A percentile compares a stretch with the other conserved stretches of the same genome.
Evolutionary conservation across 345 rosid genomes (phyloP).

Genomic region (Arabis alpina): DNA sequence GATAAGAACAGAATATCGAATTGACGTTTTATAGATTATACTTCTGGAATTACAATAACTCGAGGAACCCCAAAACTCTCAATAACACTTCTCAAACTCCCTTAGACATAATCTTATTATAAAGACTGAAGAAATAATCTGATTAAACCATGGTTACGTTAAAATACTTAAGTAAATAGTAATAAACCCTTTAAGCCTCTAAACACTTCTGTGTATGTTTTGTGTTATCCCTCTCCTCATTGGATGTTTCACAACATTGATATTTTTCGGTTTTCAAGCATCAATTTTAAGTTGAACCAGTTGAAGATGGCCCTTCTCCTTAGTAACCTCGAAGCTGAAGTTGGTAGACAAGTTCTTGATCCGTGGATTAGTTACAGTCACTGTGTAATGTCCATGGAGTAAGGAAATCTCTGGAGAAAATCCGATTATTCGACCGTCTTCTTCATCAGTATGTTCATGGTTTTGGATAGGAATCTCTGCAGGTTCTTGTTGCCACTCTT

Average conservation of each 20-base stretch:
- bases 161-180: no score
- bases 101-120: no score
- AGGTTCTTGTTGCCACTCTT: slow-evolving; percentile 50
- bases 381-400: slow-evolving; percentile 57
- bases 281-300: slow-evolving; percentile 19
- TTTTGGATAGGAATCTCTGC: neutral
- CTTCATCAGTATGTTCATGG: slow-evolving; percentile 29
- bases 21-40: neutral
- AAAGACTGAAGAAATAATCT: no score
- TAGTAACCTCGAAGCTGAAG: slow-evolving; percentile 43
- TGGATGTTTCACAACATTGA: neutral
- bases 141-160: no score
- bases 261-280: neutral
- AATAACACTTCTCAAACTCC: no score
- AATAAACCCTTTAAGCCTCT: no score
- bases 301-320: slow-evolving; percentile 33
- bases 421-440: slow-evolving; percentile 26
- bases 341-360: slow-evolving; percentile 30
- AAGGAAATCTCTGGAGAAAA: slow-evolving; percentile 42
- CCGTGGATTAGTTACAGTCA: slow-evolving; percentile 45
- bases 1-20: neutral
- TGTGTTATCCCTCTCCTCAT: neutral
- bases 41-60: neutral
- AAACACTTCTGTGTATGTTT: no score
- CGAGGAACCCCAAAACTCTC: neutral